These are phyloP conservation scores for Penicillium paneum DNA, from an alignment of 2,329 filamentous ascomycete species.

Conservation along the genomic window DNA sequence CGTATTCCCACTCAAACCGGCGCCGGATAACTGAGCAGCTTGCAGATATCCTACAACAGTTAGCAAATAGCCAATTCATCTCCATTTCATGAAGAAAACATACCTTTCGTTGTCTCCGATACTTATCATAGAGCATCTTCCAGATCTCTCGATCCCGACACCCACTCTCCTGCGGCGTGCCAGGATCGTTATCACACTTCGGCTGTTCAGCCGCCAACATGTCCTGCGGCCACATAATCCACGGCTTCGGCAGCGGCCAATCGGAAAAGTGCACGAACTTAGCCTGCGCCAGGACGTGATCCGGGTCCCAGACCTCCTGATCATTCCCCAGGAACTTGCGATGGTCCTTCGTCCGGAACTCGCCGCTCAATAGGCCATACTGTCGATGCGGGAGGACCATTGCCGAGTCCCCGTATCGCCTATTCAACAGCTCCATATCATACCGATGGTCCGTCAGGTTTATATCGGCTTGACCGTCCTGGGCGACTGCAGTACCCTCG, in stretches of 20 bases:
- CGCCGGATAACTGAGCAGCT: constrained; percentile 38
- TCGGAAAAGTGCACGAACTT: constrained; percentile 70
- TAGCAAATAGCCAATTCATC: background rate
- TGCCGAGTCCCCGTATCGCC: constrained; percentile 57
- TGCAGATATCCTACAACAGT: constrained; percentile 30
- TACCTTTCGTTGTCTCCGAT: constrained; percentile 34
- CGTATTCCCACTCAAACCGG: constrained; percentile 26
- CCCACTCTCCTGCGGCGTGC: constrained; percentile 36
- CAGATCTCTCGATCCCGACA: constrained; percentile 39
- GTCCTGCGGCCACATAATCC: constrained; percentile 47
- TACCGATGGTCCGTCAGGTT: constrained; percentile 37
- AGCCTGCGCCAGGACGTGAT: constrained; percentile 55
- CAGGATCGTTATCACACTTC: constrained; percentile 34
- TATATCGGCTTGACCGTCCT: constrained; percentile 28
- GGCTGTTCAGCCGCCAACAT: constrained; percentile 33
- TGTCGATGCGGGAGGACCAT: constrained; percentile 62
- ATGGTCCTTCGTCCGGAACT: constrained; percentile 59
- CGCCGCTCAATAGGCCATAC: constrained; percentile 60
- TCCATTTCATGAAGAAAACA: background rate
- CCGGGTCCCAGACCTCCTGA: constrained; percentile 58
- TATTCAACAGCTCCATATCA: constrained; percentile 68
- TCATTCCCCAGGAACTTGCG: constrained; percentile 49
- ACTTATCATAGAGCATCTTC: constrained; percentile 39
- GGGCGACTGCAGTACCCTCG: constrained; percentile 25
- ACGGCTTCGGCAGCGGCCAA: constrained; percentile 67